A percentile compares a stretch with the other conserved stretches of the same genome.
These are phyloP conservation scores for Trametes maxima DNA, from an alignment of 768 basidiomycete species.

Conservation along the genomic window DNA sequence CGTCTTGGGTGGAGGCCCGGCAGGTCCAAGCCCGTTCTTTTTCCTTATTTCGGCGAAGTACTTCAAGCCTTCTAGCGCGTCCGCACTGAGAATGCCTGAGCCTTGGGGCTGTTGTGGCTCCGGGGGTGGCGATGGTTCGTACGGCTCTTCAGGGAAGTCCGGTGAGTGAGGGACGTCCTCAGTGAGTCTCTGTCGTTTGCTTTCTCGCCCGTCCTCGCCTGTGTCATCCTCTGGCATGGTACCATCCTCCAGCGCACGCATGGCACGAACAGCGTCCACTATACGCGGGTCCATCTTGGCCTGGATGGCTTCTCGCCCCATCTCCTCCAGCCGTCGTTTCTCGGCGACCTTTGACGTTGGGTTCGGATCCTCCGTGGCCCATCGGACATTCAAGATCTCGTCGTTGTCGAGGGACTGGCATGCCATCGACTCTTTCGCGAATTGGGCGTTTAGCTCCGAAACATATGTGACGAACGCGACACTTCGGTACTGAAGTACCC, in stretches of 20 bases:
- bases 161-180: constrained; percentile 29
- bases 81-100: constrained; percentile 71
- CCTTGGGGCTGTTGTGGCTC: constrained; percentile 38
- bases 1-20: constrained; percentile 27
- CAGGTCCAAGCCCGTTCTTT: constrained; percentile 49
- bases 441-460: constrained; percentile 83
- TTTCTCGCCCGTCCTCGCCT: constrained; percentile 39
- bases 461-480: constrained; percentile 98
- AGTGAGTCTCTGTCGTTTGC: constrained; percentile 39
- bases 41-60: constrained; percentile 89
- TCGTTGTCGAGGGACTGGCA: constrained; percentile 97
- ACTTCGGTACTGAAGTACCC: constrained; percentile 89
- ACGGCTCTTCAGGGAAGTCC: not conserved
- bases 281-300: constrained; percentile 85
- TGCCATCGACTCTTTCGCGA: constrained; percentile 99
- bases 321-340: constrained; percentile 77
- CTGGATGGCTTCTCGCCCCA: constrained; percentile 85
- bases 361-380: constrained; percentile 99
- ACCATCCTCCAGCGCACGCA: constrained; percentile 90
- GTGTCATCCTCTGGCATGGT: constrained; percentile 39
- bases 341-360: constrained; percentile 87
- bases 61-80: constrained; percentile 87
- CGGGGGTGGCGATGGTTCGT: constrained; percentile 31
- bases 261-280: constrained; percentile 83
- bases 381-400: constrained; percentile 96